Percentiles rank a stretch among this genome's conserved stretches.
phyloP scores from a whole-genome alignment of 2,329 filamentous ascomycete genomes.

The Drechslerella dactyloides region DNA sequence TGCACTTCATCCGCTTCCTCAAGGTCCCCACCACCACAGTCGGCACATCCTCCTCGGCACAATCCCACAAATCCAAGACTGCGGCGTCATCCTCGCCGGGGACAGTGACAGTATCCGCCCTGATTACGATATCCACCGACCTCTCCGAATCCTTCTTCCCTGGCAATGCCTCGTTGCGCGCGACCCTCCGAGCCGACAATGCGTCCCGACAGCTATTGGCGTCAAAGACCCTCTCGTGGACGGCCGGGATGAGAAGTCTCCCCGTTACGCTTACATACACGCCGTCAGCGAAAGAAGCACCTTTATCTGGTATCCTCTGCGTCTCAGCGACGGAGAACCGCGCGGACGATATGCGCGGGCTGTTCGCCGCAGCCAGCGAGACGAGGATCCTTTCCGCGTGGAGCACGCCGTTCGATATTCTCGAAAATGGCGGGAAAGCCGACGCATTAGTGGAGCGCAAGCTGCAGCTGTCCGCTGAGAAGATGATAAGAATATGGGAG shows the following conservation, averaged over 20 bases:
- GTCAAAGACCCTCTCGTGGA: slow-evolving; percentile 50
- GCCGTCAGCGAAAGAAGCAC: slow-evolving; percentile 17
- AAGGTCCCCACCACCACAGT: slow-evolving; percentile 64
- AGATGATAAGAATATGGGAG: slow-evolving; percentile 66
- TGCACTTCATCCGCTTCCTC: slow-evolving; percentile 72
- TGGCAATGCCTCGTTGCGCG: slow-evolving; percentile 45
- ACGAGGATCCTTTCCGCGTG: slow-evolving; percentile 52
- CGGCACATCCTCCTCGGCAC: slow-evolving; percentile 4
- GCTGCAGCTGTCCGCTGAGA: slow-evolving; percentile 60
- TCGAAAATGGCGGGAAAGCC: slow-evolving; percentile 57
- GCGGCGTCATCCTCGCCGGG: slow-evolving; percentile 56
- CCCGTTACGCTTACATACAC: slow-evolving; percentile 46
- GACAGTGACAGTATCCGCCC: slow-evolving; percentile 60
- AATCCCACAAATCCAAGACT: slow-evolving; percentile 57
- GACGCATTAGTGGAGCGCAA: slow-evolving; percentile 66
- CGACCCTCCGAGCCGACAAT: slow-evolving; percentile 39
- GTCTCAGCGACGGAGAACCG: slow-evolving; percentile 45
- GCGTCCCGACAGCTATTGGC: slow-evolving; percentile 35
- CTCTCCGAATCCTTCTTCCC: slow-evolving; percentile 67
- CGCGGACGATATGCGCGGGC: slow-evolving; percentile 51
- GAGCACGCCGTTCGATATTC: slow-evolving; percentile 50
- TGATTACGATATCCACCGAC: slow-evolving; percentile 72
- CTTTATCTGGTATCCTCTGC: slow-evolving; percentile 33
- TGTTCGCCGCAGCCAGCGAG: slow-evolving; percentile 22
- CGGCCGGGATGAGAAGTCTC: slow-evolving; percentile 52